Percentiles rank a stretch among this genome's conserved stretches.
Conservation (phyloP, 257 asterid genomes). For the Penstemon newberryi region DNA sequence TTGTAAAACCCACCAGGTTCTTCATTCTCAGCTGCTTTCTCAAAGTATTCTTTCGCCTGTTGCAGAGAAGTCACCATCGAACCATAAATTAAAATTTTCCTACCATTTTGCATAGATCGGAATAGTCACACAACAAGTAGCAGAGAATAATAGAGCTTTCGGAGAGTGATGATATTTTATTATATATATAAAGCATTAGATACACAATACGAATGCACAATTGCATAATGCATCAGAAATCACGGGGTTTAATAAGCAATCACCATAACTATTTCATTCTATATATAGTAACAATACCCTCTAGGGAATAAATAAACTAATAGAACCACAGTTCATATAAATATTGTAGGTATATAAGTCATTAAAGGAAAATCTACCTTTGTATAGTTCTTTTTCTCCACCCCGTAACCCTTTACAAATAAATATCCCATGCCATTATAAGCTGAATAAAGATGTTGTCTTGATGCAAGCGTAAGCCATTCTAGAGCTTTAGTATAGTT, state of each 20-base stretch:
- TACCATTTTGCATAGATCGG: not conserved
- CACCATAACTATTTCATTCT: too few species aligned
- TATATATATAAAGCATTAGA: too few species aligned
- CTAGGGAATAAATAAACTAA: too few species aligned
- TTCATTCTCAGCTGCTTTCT: conserved; percentile 88
- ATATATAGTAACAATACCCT: too few species aligned
- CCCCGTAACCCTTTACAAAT: conserved; percentile 93
- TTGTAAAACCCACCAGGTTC: conserved; percentile 95
- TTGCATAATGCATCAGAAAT: too few species aligned
- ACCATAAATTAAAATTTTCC: conserved; percentile 3
- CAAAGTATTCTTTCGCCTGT: conserved; percentile 93
- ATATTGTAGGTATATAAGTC: too few species aligned
- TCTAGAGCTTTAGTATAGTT: conserved; percentile 91
- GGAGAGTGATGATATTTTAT: not conserved
- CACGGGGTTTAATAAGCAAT: too few species aligned
- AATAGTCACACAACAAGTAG: not conserved
- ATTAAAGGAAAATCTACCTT: conserved; percentile 44
- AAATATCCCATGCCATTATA: conserved; percentile 98
- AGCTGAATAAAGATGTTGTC: conserved; percentile 86
- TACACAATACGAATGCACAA: too few species aligned
- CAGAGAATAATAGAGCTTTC: not conserved
- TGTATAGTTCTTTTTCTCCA: conserved; percentile 81
- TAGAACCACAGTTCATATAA: too few species aligned
- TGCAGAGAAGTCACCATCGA: conserved; percentile 21
- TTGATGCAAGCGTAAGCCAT: conserved; percentile 94